Conservation (phyloP, 345 rosid species). For the Gossypium raimondii region DNA sequence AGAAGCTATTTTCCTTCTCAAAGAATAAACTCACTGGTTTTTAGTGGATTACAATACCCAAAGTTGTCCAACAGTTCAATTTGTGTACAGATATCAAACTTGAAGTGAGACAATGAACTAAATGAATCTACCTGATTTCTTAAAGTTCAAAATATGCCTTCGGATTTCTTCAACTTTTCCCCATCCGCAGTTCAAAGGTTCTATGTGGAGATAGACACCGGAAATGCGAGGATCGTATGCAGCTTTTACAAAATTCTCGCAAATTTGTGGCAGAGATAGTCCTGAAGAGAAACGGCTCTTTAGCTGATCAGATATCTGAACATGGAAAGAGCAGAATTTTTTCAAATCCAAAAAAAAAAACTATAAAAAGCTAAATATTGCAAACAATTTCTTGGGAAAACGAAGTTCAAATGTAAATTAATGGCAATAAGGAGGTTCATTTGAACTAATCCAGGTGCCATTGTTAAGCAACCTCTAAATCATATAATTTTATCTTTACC, state of each 20-base stretch:
- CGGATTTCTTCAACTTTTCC: constrained; percentile 91
- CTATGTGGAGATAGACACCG: constrained; percentile 86
- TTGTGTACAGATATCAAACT: neutral
- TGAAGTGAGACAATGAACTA: neutral
- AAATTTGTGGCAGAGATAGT: constrained; percentile 76
- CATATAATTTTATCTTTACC: neutral
- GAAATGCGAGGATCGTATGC: constrained; percentile 91
- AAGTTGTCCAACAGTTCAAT: neutral
- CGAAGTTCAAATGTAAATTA: neutral
- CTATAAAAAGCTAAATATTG: neutral
- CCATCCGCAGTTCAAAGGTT: constrained; percentile 86
- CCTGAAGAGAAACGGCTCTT: constrained; percentile 87
- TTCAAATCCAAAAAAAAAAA: constrained; percentile 13
- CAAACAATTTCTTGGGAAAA: neutral
- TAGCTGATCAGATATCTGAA: constrained; percentile 93
- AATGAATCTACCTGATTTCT: constrained; percentile 66
- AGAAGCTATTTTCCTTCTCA: neutral
- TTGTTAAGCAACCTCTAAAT: neutral
- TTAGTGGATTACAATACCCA: neutral
- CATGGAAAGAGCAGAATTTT: constrained; percentile 14
- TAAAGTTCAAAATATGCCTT: constrained; percentile 74
- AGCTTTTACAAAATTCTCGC: constrained; percentile 85
- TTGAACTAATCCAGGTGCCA: neutral
- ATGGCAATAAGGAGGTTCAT: neutral
- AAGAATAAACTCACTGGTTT: neutral